Conservation (phyloP, 2,329 filamentous ascomycete species). For the Graphilbum ipis-grandicollis region DNA sequence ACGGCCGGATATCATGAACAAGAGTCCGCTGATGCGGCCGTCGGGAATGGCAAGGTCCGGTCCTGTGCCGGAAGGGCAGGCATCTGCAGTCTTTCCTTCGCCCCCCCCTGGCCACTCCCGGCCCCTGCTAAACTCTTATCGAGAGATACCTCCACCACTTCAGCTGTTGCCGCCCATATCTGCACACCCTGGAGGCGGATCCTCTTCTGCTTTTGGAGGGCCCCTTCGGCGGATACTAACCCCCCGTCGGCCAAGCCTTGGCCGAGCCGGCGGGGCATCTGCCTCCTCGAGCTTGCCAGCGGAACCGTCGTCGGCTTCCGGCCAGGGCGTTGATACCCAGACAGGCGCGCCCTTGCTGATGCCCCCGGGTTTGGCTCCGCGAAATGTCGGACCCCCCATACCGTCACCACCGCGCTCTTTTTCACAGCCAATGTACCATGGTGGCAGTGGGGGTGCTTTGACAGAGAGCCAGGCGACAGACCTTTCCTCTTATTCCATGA, state of each 20-base stretch:
- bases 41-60: too few species aligned
- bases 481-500: too few species aligned
- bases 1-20: constrained; percentile 5
- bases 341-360: neutral
- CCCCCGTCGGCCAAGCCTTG: constrained; percentile 34
- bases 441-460: neutral
- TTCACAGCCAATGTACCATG: constrained; percentile 7
- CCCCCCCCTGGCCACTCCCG: too few species aligned
- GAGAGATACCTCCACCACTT: constrained; percentile 14
- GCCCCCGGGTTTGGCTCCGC: neutral
- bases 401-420: constrained; percentile 9
- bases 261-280: constrained; percentile 10
- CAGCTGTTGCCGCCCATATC: constrained; percentile 6
- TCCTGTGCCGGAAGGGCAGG: too few species aligned
- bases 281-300: neutral
- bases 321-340: too few species aligned
- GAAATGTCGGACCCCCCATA: neutral
- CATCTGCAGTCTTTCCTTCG: too few species aligned
- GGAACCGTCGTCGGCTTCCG: too few species aligned
- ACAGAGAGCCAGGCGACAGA: neutral
- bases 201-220: constrained; percentile 13
- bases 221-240: constrained; percentile 29
- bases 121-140: constrained; percentile 9
- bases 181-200: neutral
- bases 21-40: neutral